A percentile compares a stretch with the other conserved stretches of the same genome.
Conservation (phyloP, 2,329 filamentous ascomycete species). For the Talaromyces marneffei region DNA sequence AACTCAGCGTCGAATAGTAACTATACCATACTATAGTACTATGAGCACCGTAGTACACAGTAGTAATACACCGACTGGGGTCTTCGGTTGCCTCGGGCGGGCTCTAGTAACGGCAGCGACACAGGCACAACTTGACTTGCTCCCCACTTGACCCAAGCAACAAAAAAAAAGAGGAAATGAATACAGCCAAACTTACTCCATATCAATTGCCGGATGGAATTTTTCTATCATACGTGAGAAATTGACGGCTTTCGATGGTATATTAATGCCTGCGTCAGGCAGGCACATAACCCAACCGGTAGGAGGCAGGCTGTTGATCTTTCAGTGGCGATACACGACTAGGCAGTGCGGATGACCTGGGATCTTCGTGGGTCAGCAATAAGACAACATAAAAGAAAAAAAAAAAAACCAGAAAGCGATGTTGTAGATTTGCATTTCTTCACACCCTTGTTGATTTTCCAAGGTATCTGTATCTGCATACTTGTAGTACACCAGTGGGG, state of each 20-base stretch:
- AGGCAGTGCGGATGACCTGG: slow-evolving; percentile 3
- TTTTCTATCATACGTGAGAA: not conserved
- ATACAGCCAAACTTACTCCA: not conserved
- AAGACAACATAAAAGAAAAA: not conserved
- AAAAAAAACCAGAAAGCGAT: not conserved
- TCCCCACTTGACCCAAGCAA: not conserved
- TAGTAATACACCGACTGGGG: not conserved
- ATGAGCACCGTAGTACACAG: too few relatives aligned
- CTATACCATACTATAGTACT: too few relatives aligned
- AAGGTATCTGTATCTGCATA: not conserved
- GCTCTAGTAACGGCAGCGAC: not conserved
- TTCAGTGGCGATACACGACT: not conserved
- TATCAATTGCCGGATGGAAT: not conserved
- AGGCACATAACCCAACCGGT: not conserved
- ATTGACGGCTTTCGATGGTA: not conserved
- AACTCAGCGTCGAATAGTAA: not conserved
- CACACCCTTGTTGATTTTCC: not conserved
- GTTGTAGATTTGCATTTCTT: not conserved
- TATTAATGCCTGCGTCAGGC: slow-evolving; percentile 3
- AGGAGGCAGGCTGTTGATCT: not conserved
- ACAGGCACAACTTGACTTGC: not conserved
- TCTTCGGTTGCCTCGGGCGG: slow-evolving; percentile 1
- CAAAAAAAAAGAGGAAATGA: not conserved
- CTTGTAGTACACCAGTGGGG: not conserved
- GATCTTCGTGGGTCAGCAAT: not conserved